A percentile compares a stretch with the other conserved stretches of the same genome.
phyloP scores from a whole-genome alignment of 257 asterid genomes.

The Scutellaria galericulata region DNA sequence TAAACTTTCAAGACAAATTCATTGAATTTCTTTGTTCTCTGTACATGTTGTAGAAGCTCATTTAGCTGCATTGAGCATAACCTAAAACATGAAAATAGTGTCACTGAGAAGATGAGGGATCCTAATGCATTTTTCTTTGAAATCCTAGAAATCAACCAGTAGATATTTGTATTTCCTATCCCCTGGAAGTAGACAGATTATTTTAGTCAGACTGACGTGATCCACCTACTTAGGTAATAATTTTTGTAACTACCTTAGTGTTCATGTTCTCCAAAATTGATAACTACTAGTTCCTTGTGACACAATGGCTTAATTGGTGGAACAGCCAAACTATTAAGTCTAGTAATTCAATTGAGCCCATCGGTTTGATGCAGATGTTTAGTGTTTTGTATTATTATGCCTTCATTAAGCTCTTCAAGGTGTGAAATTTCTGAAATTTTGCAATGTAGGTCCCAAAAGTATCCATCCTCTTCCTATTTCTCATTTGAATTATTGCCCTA shows the following conservation, averaged over 20 bases:
- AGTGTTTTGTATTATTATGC: conserved; percentile 7
- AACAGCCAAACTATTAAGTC: neutral
- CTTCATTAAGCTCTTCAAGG: neutral
- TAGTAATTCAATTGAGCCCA: neutral
- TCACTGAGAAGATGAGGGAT: neutral
- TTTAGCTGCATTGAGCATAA: neutral
- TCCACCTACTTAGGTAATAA: neutral
- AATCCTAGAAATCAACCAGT: conserved; percentile 1
- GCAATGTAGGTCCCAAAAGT: conserved; percentile 5
- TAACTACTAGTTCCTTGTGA: neutral
- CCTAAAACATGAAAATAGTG: conserved; percentile 2
- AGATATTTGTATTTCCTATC: neutral
- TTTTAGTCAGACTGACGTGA: neutral
- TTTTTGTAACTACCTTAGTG: neutral
- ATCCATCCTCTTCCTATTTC: neutral
- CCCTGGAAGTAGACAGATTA: neutral
- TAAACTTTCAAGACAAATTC: neutral
- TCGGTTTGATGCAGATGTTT: neutral
- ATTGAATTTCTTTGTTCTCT: neutral
- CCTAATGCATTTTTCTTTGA: conserved; percentile 1
- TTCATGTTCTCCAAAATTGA: neutral
- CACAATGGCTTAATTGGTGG: neutral
- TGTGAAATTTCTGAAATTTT: conserved; percentile 1
- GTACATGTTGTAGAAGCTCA: neutral
- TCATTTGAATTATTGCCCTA: neutral